Percentiles rank a stretch among this genome's conserved stretches.
Evolutionary conservation across 2,329 filamentous ascomycete species (phyloP).

Genomic region (Verticillium longisporum): DNA sequence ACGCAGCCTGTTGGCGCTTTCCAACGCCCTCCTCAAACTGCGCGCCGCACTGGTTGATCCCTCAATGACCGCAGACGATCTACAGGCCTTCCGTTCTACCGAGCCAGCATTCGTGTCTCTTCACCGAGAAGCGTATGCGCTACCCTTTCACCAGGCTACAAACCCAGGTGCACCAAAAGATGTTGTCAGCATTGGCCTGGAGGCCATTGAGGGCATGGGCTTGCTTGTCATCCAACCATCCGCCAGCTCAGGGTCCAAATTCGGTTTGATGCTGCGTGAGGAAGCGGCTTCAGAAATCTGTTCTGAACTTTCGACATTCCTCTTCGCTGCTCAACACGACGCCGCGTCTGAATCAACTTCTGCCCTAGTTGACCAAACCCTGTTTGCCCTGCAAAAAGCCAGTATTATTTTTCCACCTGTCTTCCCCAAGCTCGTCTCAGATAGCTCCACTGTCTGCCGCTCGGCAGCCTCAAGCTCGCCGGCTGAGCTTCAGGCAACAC

Average conservation of each 20-base stretch:
- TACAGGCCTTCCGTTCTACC: constrained; percentile 25
- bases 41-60: constrained; percentile 30
- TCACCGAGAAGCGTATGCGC: constrained; percentile 35
- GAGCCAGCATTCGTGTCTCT: constrained; percentile 31
- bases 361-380: constrained; percentile 31
- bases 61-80: constrained; percentile 26
- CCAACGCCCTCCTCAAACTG: constrained; percentile 44
- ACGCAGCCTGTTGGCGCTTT: constrained; percentile 42
- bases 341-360: constrained; percentile 1
- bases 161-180: constrained; percentile 24
- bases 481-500: constrained; percentile 8
- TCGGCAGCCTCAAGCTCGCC: constrained; percentile 1
- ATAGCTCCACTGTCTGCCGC: constrained; percentile 4
- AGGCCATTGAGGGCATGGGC: constrained; percentile 39
- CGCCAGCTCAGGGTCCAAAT: constrained; percentile 7
- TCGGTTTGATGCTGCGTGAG: constrained; percentile 23
- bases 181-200: constrained; percentile 31
- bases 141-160: constrained; percentile 22
- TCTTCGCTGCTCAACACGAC: constrained; percentile 13
- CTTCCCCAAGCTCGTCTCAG: constrained; percentile 24
- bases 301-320: constrained; percentile 15
- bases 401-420: constrained; percentile 26
- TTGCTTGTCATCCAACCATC: constrained; percentile 34
- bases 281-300: constrained; percentile 29
- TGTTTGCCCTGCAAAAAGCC: constrained; percentile 31